These are phyloP conservation scores for Cutaneotrichosporon cutaneum DNA, from an alignment of 1,284 basidiomycete genomes.

Conservation along the genomic window DNA sequence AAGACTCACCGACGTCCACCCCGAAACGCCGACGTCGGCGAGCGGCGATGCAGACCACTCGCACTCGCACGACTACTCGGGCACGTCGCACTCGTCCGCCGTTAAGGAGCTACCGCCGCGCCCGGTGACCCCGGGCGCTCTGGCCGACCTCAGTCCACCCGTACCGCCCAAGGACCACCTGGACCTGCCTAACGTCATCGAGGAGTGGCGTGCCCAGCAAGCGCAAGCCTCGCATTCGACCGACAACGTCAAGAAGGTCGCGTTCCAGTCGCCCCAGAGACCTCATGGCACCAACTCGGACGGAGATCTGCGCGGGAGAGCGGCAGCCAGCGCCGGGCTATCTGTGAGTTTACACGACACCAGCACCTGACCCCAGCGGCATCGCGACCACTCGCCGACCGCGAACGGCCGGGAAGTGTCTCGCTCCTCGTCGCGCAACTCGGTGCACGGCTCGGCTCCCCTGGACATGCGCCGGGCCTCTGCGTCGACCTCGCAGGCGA, in stretches of 20 bases:
- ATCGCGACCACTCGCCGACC: slow-evolving; percentile 2
- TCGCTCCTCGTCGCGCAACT: slow-evolving; percentile 7
- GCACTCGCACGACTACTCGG: background rate
- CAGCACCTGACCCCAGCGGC: background rate
- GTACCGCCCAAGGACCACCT: background rate
- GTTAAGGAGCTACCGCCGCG: slow-evolving; percentile 10
- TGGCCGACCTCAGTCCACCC: background rate
- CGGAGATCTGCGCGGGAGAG: slow-evolving; percentile 15
- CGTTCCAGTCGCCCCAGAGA: slow-evolving; percentile 18
- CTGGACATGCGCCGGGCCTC: background rate
- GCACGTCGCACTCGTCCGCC: background rate
- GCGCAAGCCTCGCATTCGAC: background rate
- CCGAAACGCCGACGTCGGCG: background rate
- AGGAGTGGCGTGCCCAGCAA: slow-evolving; percentile 2
- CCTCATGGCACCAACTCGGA: slow-evolving; percentile 7
- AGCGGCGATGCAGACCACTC: slow-evolving; percentile 1
- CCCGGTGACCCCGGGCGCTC: slow-evolving; percentile 4
- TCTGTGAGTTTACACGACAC: background rate
- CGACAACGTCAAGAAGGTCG: slow-evolving; percentile 26
- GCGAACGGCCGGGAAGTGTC: background rate
- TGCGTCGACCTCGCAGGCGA: slow-evolving; percentile 1
- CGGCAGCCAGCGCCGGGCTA: background rate
- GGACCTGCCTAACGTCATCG: background rate
- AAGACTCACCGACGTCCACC: background rate
- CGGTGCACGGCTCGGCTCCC: background rate